Evolutionary conservation across 345 rosid species (phyloP).

Genomic region (Murraya koenigii): DNA sequence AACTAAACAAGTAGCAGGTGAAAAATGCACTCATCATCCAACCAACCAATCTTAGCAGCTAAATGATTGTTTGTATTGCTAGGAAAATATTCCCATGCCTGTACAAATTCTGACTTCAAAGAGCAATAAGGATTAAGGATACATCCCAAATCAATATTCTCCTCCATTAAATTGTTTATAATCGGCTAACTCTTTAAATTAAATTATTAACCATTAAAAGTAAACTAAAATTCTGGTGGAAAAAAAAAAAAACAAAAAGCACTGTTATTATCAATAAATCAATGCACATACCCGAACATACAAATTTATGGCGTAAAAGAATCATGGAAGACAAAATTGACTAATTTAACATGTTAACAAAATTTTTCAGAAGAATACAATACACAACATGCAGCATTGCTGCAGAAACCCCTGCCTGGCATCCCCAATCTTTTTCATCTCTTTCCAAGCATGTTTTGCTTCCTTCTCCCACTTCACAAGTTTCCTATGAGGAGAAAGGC

Average conservation of each 20-base stretch:
- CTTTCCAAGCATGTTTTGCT: background rate
- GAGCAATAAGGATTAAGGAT: background rate
- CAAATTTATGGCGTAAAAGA: background rate
- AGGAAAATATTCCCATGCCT: no score
- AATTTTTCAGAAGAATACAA: constrained; percentile 29
- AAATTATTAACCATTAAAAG: background rate
- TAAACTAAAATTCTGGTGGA: no score
- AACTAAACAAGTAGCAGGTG: background rate
- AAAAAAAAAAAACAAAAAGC: background rate
- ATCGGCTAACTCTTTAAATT: background rate
- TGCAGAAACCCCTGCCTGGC: constrained; percentile 1
- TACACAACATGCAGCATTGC: constrained; percentile 22
- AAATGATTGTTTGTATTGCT: no score
- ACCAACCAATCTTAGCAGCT: background rate
- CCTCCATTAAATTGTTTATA: background rate
- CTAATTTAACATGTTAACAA: constrained; percentile 19
- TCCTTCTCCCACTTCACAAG: background rate
- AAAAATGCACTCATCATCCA: no score
- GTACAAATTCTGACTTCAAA: background rate
- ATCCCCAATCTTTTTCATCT: no score
- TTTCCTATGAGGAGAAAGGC: background rate
- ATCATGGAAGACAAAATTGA: background rate
- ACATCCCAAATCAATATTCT: background rate
- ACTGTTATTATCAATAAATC: background rate
- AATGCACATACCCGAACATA: background rate